Percentiles rank a stretch among this genome's conserved stretches.
These are phyloP conservation scores for Aciculoconidium aculeatum DNA, from an alignment of 805 yeast species.

Conservation along the genomic window DNA sequence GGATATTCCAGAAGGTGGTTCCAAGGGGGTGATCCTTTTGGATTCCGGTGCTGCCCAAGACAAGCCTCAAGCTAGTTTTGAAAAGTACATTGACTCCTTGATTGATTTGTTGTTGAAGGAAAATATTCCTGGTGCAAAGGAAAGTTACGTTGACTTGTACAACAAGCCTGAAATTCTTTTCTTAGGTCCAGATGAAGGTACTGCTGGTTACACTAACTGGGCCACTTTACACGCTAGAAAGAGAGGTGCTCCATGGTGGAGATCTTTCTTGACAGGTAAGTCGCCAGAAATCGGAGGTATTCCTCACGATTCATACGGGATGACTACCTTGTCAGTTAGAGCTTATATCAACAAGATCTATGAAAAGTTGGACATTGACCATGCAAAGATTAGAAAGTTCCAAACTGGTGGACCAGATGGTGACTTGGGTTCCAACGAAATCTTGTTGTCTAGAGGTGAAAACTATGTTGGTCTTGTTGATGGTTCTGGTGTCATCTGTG, in stretches of 20 bases:
- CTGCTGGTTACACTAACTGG: conserved; percentile 95
- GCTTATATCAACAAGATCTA: conserved; percentile 86
- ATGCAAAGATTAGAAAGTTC: conserved; percentile 59
- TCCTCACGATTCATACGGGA: conserved; percentile 97
- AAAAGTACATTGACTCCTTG: conserved; percentile 87
- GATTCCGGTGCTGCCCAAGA: conserved; percentile 74
- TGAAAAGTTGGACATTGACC: conserved; percentile 63
- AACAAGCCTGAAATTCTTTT: conserved; percentile 83
- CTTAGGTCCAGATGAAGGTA: conserved; percentile 99
- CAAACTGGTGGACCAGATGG: conserved; percentile 99
- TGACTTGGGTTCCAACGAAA: conserved; percentile 94
- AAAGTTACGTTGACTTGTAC: conserved; percentile 77
- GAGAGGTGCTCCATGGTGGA: conserved; percentile 98
- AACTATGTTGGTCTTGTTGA: conserved; percentile 84
- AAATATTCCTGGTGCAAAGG: conserved; percentile 69
- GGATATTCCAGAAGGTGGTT: conserved; percentile 98
- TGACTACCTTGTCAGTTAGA: conserved; percentile 93
- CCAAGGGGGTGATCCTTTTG: conserved; percentile 91
- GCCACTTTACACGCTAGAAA: conserved; percentile 89
- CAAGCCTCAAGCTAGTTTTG: conserved; percentile 77
- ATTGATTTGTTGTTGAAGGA: conserved; percentile 77
- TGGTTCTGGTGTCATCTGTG: conserved; percentile 93
- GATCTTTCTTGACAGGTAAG: conserved; percentile 95
- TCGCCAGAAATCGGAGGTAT: conserved; percentile 90
- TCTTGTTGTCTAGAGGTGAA: conserved; percentile 77